These are phyloP conservation scores for Basidiobolus heterosporus DNA, from an alignment of 371 early-diverging fungal genomes.

Conservation along the genomic window DNA sequence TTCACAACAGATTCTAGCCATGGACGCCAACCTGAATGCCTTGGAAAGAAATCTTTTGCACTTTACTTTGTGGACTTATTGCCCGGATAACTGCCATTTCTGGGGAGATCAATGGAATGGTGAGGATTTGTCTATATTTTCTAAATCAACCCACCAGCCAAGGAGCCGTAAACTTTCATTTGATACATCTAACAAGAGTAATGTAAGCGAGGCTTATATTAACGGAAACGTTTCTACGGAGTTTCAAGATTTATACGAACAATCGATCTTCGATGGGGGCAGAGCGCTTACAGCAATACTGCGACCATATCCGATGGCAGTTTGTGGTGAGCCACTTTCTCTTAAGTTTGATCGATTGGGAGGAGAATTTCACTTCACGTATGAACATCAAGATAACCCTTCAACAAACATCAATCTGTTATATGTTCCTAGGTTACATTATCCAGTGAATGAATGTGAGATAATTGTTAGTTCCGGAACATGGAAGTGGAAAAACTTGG, in stretches of 20 bases:
- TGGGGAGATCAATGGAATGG: conserved; percentile 62
- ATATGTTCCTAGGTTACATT: too few species aligned
- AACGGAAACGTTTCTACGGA: background rate
- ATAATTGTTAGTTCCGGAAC: too few species aligned
- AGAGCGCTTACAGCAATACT: conserved; percentile 6
- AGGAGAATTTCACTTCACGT: background rate
- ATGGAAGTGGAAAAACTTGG: too few species aligned
- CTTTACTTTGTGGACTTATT: conserved; percentile 50
- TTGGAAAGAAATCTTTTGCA: conserved; percentile 38
- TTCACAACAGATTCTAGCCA: conserved; percentile 36
- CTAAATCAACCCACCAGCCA: conserved; percentile 1
- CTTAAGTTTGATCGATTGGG: conserved; percentile 2
- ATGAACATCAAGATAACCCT: background rate
- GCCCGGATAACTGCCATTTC: conserved; percentile 29
- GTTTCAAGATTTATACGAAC: background rate
- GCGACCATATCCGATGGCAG: conserved; percentile 6
- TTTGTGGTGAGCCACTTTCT: background rate
- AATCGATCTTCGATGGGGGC: conserved; percentile 5
- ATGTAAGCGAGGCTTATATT: background rate
- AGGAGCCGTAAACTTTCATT: background rate
- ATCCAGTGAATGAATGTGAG: too few species aligned
- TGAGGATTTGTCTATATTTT: conserved; percentile 37
- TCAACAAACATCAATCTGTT: too few species aligned
- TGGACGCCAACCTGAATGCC: conserved; percentile 51
- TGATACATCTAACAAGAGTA: background rate